Percentiles rank a stretch among this genome's conserved stretches.
phyloP scores from a whole-genome alignment of 192 early-diverging fungal species.

The Coemansia asiatica region DNA sequence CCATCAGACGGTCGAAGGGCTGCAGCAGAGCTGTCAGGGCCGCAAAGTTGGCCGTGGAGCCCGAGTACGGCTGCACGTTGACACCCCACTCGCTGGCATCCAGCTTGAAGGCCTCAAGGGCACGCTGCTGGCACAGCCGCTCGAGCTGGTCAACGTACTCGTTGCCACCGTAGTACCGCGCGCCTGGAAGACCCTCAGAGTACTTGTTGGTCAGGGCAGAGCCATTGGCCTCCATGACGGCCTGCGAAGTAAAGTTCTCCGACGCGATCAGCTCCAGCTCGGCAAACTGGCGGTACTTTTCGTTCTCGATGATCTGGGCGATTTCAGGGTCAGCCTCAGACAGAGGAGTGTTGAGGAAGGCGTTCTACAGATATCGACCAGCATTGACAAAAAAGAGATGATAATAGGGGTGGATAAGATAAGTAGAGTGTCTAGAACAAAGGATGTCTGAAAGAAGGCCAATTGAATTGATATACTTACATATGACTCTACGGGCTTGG shows the following conservation, averaged over 20 bases:
- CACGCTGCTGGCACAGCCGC: conserved; percentile 93
- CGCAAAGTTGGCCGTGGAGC: conserved; percentile 98
- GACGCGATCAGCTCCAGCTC: conserved; percentile 99
- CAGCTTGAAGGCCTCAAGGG: conserved; percentile 89
- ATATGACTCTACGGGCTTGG: conserved; percentile 44
- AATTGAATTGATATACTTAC: no score
- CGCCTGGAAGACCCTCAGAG: conserved; percentile 98
- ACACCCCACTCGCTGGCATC: conserved; percentile 94
- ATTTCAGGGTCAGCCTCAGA: conserved; percentile 91
- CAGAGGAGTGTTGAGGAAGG: conserved; percentile 84
- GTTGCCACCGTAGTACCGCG: conserved; percentile 99
- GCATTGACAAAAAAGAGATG: no score
- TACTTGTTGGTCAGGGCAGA: conserved; percentile 99
- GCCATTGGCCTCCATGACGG: conserved; percentile 99
- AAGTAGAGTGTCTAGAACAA: no score
- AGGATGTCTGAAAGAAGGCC: no score
- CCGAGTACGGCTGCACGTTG: conserved; percentile 99
- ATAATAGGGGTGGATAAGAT: background rate
- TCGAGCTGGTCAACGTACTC: conserved; percentile 96
- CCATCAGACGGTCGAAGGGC: conserved; percentile 99
- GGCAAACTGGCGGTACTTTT: conserved; percentile 97
- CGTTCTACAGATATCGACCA: conserved; percentile 64
- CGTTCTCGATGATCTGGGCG: conserved; percentile 90
- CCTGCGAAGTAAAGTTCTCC: conserved; percentile 99
- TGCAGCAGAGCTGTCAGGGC: conserved; percentile 92